Evolutionary conservation across 1,284 basidiomycete species (phyloP).

Genomic region (Tilletia indica): DNA sequence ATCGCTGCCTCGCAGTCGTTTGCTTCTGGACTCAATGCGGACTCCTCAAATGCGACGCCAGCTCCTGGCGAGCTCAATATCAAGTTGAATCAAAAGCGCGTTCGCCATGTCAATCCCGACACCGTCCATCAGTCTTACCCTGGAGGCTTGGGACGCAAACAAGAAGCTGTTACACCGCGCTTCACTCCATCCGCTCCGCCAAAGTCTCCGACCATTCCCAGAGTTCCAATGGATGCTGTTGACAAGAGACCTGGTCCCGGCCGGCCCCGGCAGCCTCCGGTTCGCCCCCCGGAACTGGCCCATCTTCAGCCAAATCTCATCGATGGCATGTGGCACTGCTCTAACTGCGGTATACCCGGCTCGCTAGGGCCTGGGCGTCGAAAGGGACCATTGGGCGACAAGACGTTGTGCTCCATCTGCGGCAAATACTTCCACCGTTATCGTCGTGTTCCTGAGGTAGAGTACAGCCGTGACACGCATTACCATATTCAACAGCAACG

Average conservation of each 20-base stretch:
- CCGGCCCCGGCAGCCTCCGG: background rate
- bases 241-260: background rate
- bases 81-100: constrained; percentile 15
- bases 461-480: constrained; percentile 48
- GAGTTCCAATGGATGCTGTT: background rate
- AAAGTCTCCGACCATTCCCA: constrained; percentile 15
- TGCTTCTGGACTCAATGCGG: background rate
- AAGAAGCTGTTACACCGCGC: constrained; percentile 36
- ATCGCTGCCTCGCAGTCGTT: constrained; percentile 15
- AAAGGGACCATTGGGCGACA: constrained; percentile 84
- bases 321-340: constrained; percentile 54
- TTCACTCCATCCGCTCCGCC: constrained; percentile 29
- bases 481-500: constrained; percentile 43
- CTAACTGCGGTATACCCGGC: constrained; percentile 53
- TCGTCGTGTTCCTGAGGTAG: constrained; percentile 41
- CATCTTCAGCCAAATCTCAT: constrained; percentile 44
- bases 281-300: background rate
- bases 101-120: constrained; percentile 1
- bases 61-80: constrained; percentile 4
- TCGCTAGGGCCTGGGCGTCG: constrained; percentile 40
- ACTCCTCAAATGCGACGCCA: background rate
- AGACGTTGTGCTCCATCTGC: constrained; percentile 85
- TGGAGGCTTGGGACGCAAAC: constrained; percentile 45
- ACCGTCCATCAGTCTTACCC: constrained; percentile 30
- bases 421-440: constrained; percentile 64